Percentiles rank a stretch among this genome's conserved stretches.
Evolutionary conservation across 164 flowering plant genomes (phyloP).

Genomic region (Annona squamosa): DNA sequence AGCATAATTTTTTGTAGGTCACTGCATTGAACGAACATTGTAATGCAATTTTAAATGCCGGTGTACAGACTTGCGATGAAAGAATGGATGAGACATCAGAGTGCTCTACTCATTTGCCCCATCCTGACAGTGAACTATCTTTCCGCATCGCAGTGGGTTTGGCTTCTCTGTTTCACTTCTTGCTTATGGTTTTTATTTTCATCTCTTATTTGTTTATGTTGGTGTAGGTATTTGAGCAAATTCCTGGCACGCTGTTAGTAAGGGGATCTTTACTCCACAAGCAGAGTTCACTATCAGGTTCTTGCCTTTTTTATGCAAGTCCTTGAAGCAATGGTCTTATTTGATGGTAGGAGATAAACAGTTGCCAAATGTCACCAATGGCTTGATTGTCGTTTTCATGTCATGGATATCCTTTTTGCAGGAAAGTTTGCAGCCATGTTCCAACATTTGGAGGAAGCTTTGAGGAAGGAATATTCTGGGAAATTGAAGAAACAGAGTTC

Average conservation of each 20-base stretch:
- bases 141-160: slow-evolving; percentile 52
- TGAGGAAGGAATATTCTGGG: background rate
- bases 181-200: background rate
- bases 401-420: background rate
- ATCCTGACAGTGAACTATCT: slow-evolving; percentile 22
- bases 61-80: slow-evolving; percentile 12
- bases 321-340: too few species aligned
- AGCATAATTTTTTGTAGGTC: slow-evolving; percentile 25
- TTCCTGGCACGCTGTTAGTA: slow-evolving; percentile 78
- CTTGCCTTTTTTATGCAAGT: background rate
- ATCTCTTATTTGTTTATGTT: slow-evolving; percentile 1
- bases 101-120: slow-evolving; percentile 18
- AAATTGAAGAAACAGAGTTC: background rate
- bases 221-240: slow-evolving; percentile 90
- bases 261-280: slow-evolving; percentile 54
- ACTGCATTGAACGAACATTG: slow-evolving; percentile 46
- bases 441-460: background rate
- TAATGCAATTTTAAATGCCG: slow-evolving; percentile 30
- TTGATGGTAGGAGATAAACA: too few species aligned
- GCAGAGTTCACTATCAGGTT: slow-evolving; percentile 49
- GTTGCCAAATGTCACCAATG: background rate
- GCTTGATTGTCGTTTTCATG: background rate
- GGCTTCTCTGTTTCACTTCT: background rate
- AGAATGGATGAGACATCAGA: slow-evolving; percentile 14
- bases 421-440: background rate